phyloP scores from a whole-genome alignment of 805 yeast genomes.

The Wickerhamia fluorescens region DNA sequence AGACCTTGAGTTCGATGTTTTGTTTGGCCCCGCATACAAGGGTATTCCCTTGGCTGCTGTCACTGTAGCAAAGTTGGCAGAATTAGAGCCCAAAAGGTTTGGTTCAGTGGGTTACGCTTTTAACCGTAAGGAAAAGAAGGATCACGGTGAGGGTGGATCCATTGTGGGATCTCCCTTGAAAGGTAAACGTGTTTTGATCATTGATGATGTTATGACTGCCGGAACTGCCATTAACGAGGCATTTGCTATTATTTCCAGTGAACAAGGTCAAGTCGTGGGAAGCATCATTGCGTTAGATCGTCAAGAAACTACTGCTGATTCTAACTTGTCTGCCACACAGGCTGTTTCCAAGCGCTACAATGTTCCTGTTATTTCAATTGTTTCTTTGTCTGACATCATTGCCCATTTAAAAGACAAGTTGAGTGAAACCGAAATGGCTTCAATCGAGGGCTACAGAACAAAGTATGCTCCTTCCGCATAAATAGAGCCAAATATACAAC shows the following conservation, averaged over 20 bases:
- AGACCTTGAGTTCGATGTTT: conserved; percentile 77
- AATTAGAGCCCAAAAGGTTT: conserved; percentile 76
- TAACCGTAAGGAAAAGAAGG: conserved; percentile 94
- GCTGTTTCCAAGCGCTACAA: conserved; percentile 63
- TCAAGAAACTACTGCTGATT: conserved; percentile 77
- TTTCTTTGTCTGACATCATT: conserved; percentile 68
- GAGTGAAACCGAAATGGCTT: conserved; percentile 48
- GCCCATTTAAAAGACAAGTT: conserved; percentile 50
- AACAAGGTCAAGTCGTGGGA: conserved; percentile 72
- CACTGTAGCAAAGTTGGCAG: conserved; percentile 87
- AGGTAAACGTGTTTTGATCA: conserved; percentile 70
- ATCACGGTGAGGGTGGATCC: conserved; percentile 96
- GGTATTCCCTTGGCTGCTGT: conserved; percentile 95
- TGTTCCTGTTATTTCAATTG: conserved; percentile 82
- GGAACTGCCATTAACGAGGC: conserved; percentile 98
- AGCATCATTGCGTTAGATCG: conserved; percentile 90
- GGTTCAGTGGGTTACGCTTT: conserved; percentile 78
- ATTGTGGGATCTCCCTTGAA: conserved; percentile 79
- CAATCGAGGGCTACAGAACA: conserved; percentile 52
- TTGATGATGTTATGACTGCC: conserved; percentile 97
- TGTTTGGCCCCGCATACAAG: conserved; percentile 97
- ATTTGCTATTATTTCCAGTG: conserved; percentile 62
- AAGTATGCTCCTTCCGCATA: conserved; percentile 30
- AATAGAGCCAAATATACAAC: too few species aligned
- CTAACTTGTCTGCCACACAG: conserved; percentile 70